phyloP scores from a whole-genome alignment of 257 asterid species.

The Mitragyna speciosa region DNA sequence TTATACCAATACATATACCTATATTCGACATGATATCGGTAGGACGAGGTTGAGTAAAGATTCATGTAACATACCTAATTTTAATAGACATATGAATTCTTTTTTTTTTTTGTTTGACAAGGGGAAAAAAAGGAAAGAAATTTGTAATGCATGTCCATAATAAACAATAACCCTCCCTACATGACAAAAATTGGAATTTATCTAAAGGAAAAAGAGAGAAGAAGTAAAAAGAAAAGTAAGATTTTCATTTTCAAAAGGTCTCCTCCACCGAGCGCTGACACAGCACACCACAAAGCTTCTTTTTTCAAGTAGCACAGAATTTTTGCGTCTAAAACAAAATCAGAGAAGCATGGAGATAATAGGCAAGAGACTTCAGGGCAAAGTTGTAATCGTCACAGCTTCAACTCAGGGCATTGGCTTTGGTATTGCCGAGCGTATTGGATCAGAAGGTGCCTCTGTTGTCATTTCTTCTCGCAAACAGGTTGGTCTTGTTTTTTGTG shows the following conservation, averaged over 20 bases:
- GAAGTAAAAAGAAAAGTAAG: not conserved
- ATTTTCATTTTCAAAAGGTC: not conserved
- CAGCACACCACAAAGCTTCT: not conserved
- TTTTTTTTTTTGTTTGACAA: too few relatives aligned
- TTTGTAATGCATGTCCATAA: too few relatives aligned
- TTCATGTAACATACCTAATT: too few relatives aligned
- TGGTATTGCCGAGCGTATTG: conserved; percentile 82
- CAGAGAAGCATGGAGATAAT: conserved; percentile 24
- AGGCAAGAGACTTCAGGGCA: conserved; percentile 68
- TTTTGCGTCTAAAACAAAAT: not conserved
- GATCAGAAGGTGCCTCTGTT: conserved; percentile 86
- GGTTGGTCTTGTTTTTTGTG: conserved; percentile 26
- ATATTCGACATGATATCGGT: too few relatives aligned
- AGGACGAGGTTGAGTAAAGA: too few relatives aligned
- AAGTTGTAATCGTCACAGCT: conserved; percentile 84
- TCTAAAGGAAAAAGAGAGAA: not conserved
- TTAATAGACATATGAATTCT: too few relatives aligned
- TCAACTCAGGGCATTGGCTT: conserved; percentile 97
- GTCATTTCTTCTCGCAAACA: conserved; percentile 91
- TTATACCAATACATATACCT: too few relatives aligned
- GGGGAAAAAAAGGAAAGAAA: too few relatives aligned
- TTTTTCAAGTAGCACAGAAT: not conserved
- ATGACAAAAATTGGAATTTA: too few relatives aligned
- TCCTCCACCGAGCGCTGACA: not conserved
- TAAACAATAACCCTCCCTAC: too few relatives aligned